A percentile compares a stretch with the other conserved stretches of the same genome.
Evolutionary conservation across 768 basidiomycete genomes (phyloP).

Genomic region (Termitomyces sp.): DNA sequence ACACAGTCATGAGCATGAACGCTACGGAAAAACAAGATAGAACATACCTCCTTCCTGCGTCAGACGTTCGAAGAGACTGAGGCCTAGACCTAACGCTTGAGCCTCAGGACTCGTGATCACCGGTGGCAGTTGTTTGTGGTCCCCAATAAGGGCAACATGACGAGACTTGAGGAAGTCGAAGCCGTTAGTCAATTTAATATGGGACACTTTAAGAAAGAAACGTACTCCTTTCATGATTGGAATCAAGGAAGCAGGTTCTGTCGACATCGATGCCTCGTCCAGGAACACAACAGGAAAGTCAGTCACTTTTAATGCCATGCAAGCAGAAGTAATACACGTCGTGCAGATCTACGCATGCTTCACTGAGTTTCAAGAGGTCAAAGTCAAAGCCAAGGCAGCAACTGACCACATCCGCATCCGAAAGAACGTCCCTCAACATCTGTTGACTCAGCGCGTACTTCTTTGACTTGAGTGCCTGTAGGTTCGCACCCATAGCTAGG

Average conservation of each 20-base stretch:
- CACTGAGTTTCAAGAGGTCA: conserved; percentile 2
- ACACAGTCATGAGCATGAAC: neutral
- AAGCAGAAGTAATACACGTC: conserved; percentile 80
- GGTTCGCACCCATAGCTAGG: conserved; percentile 23
- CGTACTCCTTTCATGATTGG: conserved; percentile 90
- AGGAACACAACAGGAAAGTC: conserved; percentile 94
- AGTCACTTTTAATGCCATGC: conserved; percentile 56
- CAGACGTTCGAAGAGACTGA: conserved; percentile 86
- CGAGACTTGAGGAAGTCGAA: conserved; percentile 46
- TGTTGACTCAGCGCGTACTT: conserved; percentile 53
- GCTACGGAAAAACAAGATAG: neutral
- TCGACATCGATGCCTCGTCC: conserved; percentile 96
- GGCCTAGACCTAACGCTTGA: conserved; percentile 64
- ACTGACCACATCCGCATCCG: conserved; percentile 70
- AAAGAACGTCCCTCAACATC: conserved; percentile 64
- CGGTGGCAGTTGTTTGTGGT: conserved; percentile 94
- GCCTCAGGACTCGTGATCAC: conserved; percentile 80
- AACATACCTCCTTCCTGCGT: conserved; percentile 76
- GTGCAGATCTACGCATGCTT: conserved; percentile 65
- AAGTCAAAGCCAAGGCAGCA: conserved; percentile 3
- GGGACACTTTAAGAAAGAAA: neutral
- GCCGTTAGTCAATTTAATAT: conserved; percentile 1
- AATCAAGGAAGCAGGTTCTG: conserved; percentile 87
- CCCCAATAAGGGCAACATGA: conserved; percentile 90
- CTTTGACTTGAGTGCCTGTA: conserved; percentile 32